These are phyloP conservation scores for Gynochthodes officinalis DNA, from an alignment of 257 asterid species.

Conservation along the genomic window DNA sequence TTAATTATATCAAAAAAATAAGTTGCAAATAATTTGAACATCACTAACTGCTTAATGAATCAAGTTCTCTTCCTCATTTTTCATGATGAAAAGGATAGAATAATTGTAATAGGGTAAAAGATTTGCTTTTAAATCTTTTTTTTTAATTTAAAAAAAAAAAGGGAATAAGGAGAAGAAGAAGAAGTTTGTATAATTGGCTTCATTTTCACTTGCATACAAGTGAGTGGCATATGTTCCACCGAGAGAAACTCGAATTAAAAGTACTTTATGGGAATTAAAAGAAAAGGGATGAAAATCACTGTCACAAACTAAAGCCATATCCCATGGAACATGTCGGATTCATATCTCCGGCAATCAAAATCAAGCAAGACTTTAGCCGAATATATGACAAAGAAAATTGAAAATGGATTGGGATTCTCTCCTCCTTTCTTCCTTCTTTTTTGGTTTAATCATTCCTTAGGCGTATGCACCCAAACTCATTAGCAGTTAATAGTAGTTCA, in stretches of 20 bases:
- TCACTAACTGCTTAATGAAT: too few species aligned
- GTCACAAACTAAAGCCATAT: slow-evolving; percentile 21
- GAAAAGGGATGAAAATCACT: slow-evolving; percentile 7
- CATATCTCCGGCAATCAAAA: slow-evolving; percentile 22
- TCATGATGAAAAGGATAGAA: too few species aligned
- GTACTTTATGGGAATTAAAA: not conserved
- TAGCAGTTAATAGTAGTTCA: not conserved
- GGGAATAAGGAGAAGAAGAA: not conserved
- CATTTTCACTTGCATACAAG: not conserved
- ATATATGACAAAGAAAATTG: slow-evolving; percentile 8
- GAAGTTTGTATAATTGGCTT: not conserved
- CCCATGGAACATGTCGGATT: slow-evolving; percentile 17
- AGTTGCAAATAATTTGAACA: too few species aligned
- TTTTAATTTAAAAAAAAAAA: too few species aligned
- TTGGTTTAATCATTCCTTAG: slow-evolving; percentile 15
- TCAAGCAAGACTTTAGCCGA: slow-evolving; percentile 17
- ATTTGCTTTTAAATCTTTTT: too few species aligned
- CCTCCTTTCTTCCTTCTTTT: not conserved
- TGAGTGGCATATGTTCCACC: not conserved
- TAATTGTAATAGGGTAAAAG: too few species aligned
- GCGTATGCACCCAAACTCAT: not conserved
- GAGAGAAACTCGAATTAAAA: not conserved
- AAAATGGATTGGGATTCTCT: slow-evolving; percentile 3
- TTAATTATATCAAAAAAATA: too few species aligned
- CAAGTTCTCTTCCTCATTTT: too few species aligned